phyloP scores from a whole-genome alignment of 1,284 basidiomycete species.

The Earliella scabrosa region DNA sequence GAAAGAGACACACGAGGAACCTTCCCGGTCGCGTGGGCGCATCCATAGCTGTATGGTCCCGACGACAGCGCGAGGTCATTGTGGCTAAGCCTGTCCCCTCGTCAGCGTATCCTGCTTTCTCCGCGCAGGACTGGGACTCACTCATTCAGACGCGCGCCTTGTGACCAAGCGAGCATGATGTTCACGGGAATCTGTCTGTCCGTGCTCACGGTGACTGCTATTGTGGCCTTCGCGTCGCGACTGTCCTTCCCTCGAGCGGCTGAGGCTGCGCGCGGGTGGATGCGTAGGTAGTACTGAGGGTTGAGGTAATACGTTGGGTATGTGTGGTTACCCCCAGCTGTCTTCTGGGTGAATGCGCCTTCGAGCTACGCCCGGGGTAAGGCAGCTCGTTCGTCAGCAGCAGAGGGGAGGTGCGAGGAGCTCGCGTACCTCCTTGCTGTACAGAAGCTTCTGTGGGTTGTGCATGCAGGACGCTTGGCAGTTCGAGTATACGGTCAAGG shows the following conservation, averaged over 20 bases:
- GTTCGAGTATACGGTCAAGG: slow-evolving; percentile 60
- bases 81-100: slow-evolving; percentile 51
- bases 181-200: slow-evolving; percentile 78
- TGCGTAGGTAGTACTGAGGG: slow-evolving; percentile 80
- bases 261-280: slow-evolving; percentile 42
- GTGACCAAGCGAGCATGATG: slow-evolving; percentile 75
- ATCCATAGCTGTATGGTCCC: slow-evolving; percentile 83
- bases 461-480: slow-evolving; percentile 54
- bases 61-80: slow-evolving; percentile 77
- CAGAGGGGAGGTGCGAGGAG: no score
- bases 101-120: not conserved
- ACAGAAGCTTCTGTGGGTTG: slow-evolving; percentile 42
- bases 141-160: slow-evolving; percentile 76
- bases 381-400: not conserved
- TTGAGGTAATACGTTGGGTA: slow-evolving; percentile 87
- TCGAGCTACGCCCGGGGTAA: slow-evolving; percentile 48
- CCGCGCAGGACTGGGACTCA: slow-evolving; percentile 41
- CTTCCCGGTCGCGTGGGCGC: slow-evolving; percentile 59
- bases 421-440: slow-evolving; percentile 48
- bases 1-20: slow-evolving; percentile 55
- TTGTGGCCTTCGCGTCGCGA: slow-evolving; percentile 41
- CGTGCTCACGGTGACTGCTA: slow-evolving; percentile 60
- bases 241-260: slow-evolving; percentile 10
- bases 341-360: slow-evolving; percentile 69
- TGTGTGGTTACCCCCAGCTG: slow-evolving; percentile 83